phyloP scores from a whole-genome alignment of 257 asterid species.

The Scutellaria barbata region DNA sequence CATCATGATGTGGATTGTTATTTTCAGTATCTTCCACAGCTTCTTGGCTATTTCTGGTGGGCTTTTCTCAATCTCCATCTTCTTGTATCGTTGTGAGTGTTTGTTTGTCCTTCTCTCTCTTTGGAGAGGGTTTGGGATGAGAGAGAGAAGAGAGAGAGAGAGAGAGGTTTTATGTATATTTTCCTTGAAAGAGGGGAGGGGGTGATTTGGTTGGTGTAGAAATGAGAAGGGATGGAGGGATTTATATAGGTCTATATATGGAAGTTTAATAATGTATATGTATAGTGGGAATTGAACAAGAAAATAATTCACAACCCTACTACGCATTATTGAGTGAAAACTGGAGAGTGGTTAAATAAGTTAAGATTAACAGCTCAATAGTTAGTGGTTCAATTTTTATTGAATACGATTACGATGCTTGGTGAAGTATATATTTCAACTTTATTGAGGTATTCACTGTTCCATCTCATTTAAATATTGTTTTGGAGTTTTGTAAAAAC shows the following conservation, averaged over 20 bases:
- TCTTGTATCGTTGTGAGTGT: not conserved
- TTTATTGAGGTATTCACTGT: too few relatives aligned
- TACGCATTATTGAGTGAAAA: constrained; percentile 6
- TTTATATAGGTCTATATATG: constrained; percentile 7
- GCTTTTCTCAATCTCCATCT: constrained; percentile 40
- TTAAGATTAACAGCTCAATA: constrained; percentile 18
- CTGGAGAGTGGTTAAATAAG: not conserved
- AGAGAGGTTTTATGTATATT: too few relatives aligned
- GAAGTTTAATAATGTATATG: not conserved
- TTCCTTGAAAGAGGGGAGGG: too few relatives aligned
- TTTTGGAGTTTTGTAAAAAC: too few relatives aligned
- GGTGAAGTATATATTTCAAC: too few relatives aligned
- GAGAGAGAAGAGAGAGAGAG: constrained; percentile 1
- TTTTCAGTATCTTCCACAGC: constrained; percentile 38
- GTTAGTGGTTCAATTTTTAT: not conserved
- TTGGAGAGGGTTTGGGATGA: not conserved
- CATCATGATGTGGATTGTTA: constrained; percentile 25
- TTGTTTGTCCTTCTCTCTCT: not conserved
- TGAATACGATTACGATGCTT: not conserved
- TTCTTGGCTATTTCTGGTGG: constrained; percentile 38
- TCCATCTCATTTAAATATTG: too few relatives aligned
- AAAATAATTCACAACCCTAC: not conserved
- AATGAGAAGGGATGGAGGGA: constrained; percentile 18
- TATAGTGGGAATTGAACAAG: not conserved
- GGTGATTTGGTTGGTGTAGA: constrained; percentile 14